These are phyloP conservation scores for Rhodotorula sp. DNA, from an alignment of 1,284 basidiomycete species.

Conservation along the genomic window DNA sequence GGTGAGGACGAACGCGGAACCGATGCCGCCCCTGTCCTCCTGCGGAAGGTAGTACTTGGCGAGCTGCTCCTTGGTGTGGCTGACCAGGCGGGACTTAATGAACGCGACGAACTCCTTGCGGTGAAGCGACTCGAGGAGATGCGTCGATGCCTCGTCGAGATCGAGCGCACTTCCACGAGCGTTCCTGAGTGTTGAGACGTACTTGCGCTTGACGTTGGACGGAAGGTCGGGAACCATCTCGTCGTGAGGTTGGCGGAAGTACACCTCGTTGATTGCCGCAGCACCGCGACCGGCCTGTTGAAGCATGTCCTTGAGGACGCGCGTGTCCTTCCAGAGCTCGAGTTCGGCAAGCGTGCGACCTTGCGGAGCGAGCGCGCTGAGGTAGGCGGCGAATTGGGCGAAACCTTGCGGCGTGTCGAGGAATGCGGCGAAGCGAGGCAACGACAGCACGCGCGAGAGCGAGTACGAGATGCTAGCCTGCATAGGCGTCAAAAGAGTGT, in stretches of 20 bases:
- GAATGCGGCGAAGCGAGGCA: constrained; percentile 27
- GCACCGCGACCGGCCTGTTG: constrained; percentile 1
- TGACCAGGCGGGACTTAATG: constrained; percentile 24
- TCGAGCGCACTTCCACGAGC: not conserved
- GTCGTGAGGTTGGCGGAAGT: not conserved
- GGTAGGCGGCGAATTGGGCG: constrained; percentile 27
- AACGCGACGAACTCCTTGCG: constrained; percentile 11
- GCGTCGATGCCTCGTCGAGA: constrained; percentile 16
- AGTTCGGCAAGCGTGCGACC: constrained; percentile 2
- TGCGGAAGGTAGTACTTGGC: constrained; percentile 7
- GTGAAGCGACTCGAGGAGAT: constrained; percentile 23
- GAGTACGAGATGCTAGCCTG: constrained; percentile 26
- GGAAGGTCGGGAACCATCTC: not conserved
- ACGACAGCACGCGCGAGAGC: constrained; percentile 24
- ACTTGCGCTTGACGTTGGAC: not conserved
- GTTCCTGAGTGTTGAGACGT: not conserved
- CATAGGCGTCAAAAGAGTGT: constrained; percentile 8
- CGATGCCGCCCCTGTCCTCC: constrained; percentile 23
- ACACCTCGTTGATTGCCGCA: constrained; percentile 11
- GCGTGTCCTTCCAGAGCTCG: constrained; percentile 27
- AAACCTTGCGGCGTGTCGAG: constrained; percentile 25
- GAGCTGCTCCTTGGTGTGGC: constrained; percentile 27
- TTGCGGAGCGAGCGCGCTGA: not conserved
- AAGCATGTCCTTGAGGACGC: not conserved
- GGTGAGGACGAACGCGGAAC: constrained; percentile 17